Evolutionary conservation across 352 stramenopile species (phyloP), one percentile per base, ranked within the genome.

Genomic region (Albugo laibachii): DNA sequence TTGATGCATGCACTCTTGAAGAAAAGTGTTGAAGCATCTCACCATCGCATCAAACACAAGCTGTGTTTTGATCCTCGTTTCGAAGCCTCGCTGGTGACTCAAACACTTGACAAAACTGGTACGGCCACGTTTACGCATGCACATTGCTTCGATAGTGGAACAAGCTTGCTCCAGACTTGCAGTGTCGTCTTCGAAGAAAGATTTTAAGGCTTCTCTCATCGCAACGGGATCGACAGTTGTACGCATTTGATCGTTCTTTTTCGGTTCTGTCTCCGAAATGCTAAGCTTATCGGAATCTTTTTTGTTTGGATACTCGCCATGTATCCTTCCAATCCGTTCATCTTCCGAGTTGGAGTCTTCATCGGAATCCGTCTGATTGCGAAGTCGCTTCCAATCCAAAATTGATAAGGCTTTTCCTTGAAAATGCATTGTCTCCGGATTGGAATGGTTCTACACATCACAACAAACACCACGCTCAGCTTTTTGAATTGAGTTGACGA

Each of bases 341-440:
- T 43, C 38, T 10, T 24, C 38, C 16, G 20, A 24, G 8, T 24
- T 19, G 16, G 38, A 43, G 8, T 43, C 38, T 19, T 43, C 38
- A 8, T 43, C 38, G 38, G 20, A 43, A 24, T 43, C 38, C 8
- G 38, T 43, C 38, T 43, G 38, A 10, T 43, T 24, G 3, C 38
- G 38, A 43, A 43, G 38, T 73, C 74, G 86, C 41, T 91, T 74
- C 77, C 77, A 91, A 50, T 91, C 77, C 19, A 91, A 36, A 37
- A 91, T 37, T n/a, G 77, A 71, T n/a, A 91, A 47, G 18, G 77
- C 77, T 48, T 87, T 91, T 6, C 77, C 77, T 41, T 91, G 77
- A 48, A 91, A 91, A 47, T 91, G 77, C 72, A 91, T 71, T 40
- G 85, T 91, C 52, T 91, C 77, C 1, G 74, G 69, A 51, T 91